These are phyloP conservation scores for Tricladium varicosporioides DNA, from an alignment of 2,329 filamentous ascomycete species.

Conservation along the genomic window DNA sequence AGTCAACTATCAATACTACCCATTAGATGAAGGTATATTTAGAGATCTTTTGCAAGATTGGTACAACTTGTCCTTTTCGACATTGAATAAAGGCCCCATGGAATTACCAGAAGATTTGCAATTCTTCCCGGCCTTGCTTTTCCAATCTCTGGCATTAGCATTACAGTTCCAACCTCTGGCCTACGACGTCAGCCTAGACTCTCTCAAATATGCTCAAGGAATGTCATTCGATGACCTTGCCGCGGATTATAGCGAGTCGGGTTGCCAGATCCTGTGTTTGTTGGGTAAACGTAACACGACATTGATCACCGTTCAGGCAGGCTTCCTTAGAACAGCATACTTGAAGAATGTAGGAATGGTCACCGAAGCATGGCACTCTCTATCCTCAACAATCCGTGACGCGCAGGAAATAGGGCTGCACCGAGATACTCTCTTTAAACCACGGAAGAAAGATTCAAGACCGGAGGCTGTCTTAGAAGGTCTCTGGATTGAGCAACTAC, in stretches of 20 bases:
- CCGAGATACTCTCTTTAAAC: conserved; percentile 43
- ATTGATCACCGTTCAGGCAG: conserved; percentile 54
- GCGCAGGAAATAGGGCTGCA: conserved; percentile 62
- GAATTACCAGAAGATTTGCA: conserved; percentile 50
- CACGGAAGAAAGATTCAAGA: conserved; percentile 45
- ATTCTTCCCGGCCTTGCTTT: conserved; percentile 58
- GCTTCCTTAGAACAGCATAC: conserved; percentile 54
- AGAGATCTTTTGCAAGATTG: conserved; percentile 51
- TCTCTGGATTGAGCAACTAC: conserved; percentile 56
- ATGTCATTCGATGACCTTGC: conserved; percentile 62
- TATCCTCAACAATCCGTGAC: conserved; percentile 57
- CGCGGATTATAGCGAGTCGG: conserved; percentile 58
- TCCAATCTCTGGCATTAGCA: conserved; percentile 56
- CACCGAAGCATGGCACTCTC: conserved; percentile 46
- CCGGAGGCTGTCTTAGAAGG: conserved; percentile 50
- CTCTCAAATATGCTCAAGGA: conserved; percentile 55
- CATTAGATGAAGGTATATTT: conserved; percentile 53
- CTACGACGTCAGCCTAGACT: conserved; percentile 48
- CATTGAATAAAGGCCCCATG: conserved; percentile 49
- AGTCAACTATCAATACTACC: conserved; percentile 59
- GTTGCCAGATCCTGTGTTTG: conserved; percentile 50
- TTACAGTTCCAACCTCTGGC: conserved; percentile 51
- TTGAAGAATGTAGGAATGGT: conserved; percentile 59
- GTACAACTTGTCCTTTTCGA: conserved; percentile 51
- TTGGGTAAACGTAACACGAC: conserved; percentile 57